A percentile compares a stretch with the other conserved stretches of the same genome.
Evolutionary conservation across 2,329 filamentous ascomycete species (phyloP).

Genomic region (Parastagonospora nodorum): DNA sequence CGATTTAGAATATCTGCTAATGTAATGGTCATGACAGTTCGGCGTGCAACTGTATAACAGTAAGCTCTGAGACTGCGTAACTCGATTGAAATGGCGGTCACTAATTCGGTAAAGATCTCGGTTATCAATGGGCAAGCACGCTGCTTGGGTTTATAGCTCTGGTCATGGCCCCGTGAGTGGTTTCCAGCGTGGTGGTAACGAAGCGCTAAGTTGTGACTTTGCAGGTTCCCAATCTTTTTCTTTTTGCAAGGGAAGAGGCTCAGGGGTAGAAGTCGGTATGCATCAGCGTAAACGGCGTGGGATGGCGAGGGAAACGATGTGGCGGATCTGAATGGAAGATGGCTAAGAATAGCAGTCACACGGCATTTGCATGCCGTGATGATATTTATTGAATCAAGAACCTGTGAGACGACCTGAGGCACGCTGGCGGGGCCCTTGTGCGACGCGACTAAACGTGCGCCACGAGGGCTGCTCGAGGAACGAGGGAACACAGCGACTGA

Average conservation of each 20-base stretch:
- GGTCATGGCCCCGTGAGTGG: constrained; percentile 53
- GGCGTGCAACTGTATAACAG: constrained; percentile 59
- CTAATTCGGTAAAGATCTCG: constrained; percentile 49
- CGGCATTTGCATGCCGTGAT: constrained; percentile 38
- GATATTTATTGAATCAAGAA: constrained; percentile 41
- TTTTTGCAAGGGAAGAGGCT: constrained; percentile 56
- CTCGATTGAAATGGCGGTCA: constrained; percentile 50
- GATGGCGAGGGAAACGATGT: constrained; percentile 12
- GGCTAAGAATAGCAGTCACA: constrained; percentile 45
- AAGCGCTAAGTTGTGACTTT: constrained; percentile 38
- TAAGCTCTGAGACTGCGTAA: constrained; percentile 41
- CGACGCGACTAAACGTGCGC: constrained; percentile 31
- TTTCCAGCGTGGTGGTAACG: constrained; percentile 30
- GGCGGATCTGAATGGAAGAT: constrained; percentile 24
- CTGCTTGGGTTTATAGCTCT: constrained; percentile 55
- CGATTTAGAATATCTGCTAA: neutral
- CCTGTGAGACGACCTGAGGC: constrained; percentile 44
- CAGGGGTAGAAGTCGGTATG: constrained; percentile 55
- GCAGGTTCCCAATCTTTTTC: constrained; percentile 53
- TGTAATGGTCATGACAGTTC: constrained; percentile 27
- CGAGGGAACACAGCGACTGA: constrained; percentile 25
- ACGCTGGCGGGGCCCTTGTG: constrained; percentile 36
- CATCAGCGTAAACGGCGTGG: constrained; percentile 41
- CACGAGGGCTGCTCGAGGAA: constrained; percentile 43
- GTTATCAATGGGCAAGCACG: constrained; percentile 57